Conservation (phyloP, 257 asterid genomes). For the Rhazya stricta region DNA sequence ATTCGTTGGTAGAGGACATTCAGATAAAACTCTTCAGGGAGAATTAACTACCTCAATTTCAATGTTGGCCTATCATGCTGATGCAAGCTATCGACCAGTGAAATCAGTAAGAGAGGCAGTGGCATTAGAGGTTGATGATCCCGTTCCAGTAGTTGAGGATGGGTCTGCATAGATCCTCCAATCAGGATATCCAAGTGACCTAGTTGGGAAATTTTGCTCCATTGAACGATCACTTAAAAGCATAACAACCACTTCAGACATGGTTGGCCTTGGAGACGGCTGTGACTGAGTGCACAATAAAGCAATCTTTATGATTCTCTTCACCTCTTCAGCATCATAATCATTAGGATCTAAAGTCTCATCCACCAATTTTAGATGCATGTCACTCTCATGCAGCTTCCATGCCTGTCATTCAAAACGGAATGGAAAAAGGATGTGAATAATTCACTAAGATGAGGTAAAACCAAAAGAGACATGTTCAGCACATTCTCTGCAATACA, state of each 20-base stretch:
- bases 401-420: slow-evolving; percentile 46
- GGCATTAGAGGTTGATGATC: slow-evolving; percentile 43
- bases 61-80: too few relatives aligned
- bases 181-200: slow-evolving; percentile 31
- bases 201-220: slow-evolving; percentile 26
- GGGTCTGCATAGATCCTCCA: slow-evolving; percentile 21
- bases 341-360: slow-evolving; percentile 48
- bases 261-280: slow-evolving; percentile 58
- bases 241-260: slow-evolving; percentile 76
- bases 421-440: not conserved
- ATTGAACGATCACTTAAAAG: slow-evolving; percentile 38
- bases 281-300: slow-evolving; percentile 68
- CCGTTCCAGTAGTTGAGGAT: slow-evolving; percentile 22
- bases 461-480: not conserved
- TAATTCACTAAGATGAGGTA: not conserved
- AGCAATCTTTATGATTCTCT: slow-evolving; percentile 64
- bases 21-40: not conserved
- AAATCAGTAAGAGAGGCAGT: slow-evolving; percentile 50
- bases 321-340: slow-evolving; percentile 41
- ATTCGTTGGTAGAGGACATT: not conserved
- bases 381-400: slow-evolving; percentile 54
- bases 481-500: not conserved
- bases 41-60: not conserved
- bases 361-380: slow-evolving; percentile 49
- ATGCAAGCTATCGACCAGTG: slow-evolving; percentile 54